Base-by-base conservation (phyloP, 176 grass and related monocot species). In the Eleusine coracana region DNA sequence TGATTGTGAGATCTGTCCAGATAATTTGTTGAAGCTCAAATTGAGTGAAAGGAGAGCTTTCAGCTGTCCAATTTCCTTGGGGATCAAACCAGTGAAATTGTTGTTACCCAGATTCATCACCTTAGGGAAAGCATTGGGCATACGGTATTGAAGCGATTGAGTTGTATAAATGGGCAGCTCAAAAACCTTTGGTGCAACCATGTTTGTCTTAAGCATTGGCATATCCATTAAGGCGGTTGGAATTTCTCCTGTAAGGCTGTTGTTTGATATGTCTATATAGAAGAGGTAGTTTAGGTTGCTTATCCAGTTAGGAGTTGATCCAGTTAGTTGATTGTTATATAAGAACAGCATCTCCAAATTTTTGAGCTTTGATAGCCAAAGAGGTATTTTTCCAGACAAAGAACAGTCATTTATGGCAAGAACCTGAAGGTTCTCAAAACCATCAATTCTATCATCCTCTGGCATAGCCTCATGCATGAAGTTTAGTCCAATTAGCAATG, bases 341-440 rank as follows among this genome's bases (percentile, higher is more conserved):
- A 92, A 61, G 21, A 51, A 28, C 21, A 92, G 7, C 41, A 89
- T 28, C 39, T 49, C 84, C 70, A 92, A 77, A 31, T 84, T 89
- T 23, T 8, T 39, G 0, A 92, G 23, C 39, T 87, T 87, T 0
- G 63, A 80, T 83, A 92, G 7, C 83, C 90, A 92, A 66, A 3
- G 7, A 0, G 90, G 87, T 36, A 92, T 80, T 40, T 11, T 51
- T 17, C 90, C 90, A 70, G 52, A 83, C 71, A 92, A 52, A 20
- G 42, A 68, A 29, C 90, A 92, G 0, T 41, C 68, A 45, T 2
- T 51, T 0, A 92, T 16, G 1, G 74, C 27, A 41, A 92, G 1
- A 15, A 79, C 76, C 49, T 92, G 90, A 28, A 92, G 74, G 76
- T 67, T 84, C 34, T 80, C 66, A 73, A 92, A 92, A 21, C 75